Evolutionary conservation across 495 filamentous ascomycete species (phyloP), one percentile per base, ranked within the genome.

Genomic region (Beverwykella pulmonaria): DNA sequence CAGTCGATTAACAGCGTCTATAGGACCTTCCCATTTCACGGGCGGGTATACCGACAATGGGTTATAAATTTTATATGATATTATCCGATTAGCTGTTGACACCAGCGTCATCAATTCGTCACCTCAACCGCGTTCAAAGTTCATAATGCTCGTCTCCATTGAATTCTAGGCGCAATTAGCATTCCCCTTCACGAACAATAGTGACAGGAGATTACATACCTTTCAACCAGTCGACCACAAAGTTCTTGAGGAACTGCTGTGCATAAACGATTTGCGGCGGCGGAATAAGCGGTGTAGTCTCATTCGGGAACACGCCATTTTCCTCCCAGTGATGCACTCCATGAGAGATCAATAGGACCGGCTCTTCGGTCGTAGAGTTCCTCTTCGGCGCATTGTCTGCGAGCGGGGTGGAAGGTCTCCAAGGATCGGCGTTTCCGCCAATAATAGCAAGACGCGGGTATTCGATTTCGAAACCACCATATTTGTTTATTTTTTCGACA

Each of bases 241-340:
- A 89, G 34, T 73, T 65, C 14, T 79, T 74, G 73, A 88, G 81
- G 59, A 80, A 68, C 59, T 70, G 68, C 73, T 91, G 88, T 23
- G 82, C 75, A 26, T 85, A 78, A 23, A 69, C 73, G 2, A 91
- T 80, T 41, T 80, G 75, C 4, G 61, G 55, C 1, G 88, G 88
- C 20, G 87, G 86, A 53, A 86, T 61, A 1, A 75, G 75, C 2
- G 79, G 50, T 14, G 73, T 80, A 4, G 82, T 86, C 78, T 89
- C 79, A 65, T 88, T 87, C 2, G 78, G 75, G 52, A 86, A 86
- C 47, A 88, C 55, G 9, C 87, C 87, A 72, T 90, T 89, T 81
- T 90, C 84, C 73, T 90, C 88, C 85, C 84, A 90, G 75, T 90
- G 86, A 74, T 90, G 88, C 49, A 89, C 86, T 0, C 78, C 86